Evolutionary conservation across 352 stramenopile species (phyloP).

Genomic region (Pythium inflatum): DNA sequence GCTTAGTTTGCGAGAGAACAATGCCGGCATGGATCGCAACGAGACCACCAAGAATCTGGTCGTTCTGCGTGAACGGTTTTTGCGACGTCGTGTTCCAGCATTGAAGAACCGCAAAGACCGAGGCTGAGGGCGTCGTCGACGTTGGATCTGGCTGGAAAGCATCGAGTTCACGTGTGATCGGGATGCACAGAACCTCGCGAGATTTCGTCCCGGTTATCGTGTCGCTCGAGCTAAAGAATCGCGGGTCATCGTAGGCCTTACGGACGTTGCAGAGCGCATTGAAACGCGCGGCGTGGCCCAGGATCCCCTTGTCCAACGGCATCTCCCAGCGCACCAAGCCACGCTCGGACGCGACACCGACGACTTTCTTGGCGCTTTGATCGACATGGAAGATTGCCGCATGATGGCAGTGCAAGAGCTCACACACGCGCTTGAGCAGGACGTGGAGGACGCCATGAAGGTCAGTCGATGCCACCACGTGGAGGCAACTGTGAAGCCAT

Average conservation of each 20-base stretch:
- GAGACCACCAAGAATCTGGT: conserved; percentile 68
- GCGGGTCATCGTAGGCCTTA: conserved; percentile 70
- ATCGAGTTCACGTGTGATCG: conserved; percentile 63
- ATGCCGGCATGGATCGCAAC: conserved; percentile 65
- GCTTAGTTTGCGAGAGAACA: conserved; percentile 55
- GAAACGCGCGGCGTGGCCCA: conserved; percentile 53
- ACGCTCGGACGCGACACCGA: conserved; percentile 44
- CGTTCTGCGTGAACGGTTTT: conserved; percentile 74
- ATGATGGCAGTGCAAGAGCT: conserved; percentile 76
- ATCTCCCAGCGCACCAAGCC: conserved; percentile 60
- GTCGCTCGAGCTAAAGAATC: conserved; percentile 79
- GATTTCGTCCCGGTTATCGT: conserved; percentile 63
- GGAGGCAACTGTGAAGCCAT: conserved; percentile 71
- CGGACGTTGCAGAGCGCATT: conserved; percentile 66
- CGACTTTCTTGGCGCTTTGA: conserved; percentile 43
- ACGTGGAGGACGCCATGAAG: conserved; percentile 27
- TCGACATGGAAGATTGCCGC: conserved; percentile 66
- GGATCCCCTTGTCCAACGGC: conserved; percentile 73
- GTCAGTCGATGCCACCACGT: conserved; percentile 56
- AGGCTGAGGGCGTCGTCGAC: conserved; percentile 14
- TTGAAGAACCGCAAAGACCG: conserved; percentile 67
- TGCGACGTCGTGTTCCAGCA: conserved; percentile 75
- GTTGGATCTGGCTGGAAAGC: conserved; percentile 27
- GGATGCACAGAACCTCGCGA: conserved; percentile 67
- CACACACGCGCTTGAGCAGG: conserved; percentile 49